A percentile compares a stretch with the other conserved stretches of the same genome.
phyloP scores from a whole-genome alignment of 2,329 filamentous ascomycete genomes.

The Botryotinia narcissicola region DNA sequence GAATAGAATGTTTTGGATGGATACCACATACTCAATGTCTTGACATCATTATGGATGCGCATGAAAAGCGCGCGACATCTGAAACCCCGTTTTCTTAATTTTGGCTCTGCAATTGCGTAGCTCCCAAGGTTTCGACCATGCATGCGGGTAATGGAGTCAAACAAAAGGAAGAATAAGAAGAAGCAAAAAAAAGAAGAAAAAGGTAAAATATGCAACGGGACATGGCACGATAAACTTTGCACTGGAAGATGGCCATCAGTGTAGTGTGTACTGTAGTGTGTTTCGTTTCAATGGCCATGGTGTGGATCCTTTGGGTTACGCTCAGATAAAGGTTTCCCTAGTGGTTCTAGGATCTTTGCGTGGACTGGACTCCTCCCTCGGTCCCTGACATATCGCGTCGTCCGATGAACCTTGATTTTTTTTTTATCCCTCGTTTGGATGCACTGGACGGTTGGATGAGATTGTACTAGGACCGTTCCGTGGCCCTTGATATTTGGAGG shows the following conservation, averaged over 20 bases:
- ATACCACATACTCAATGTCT: background rate
- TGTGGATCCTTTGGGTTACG: background rate
- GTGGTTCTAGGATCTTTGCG: background rate
- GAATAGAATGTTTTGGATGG: background rate
- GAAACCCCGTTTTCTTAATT: constrained; percentile 11
- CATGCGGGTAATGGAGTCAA: background rate
- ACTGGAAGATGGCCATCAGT: background rate
- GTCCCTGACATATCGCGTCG: background rate
- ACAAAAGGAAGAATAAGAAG: background rate
- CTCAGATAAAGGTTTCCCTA: background rate
- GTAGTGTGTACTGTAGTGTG: background rate
- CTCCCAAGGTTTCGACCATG: background rate
- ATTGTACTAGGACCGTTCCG: background rate
- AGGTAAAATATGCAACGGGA: background rate
- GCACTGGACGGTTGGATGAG: background rate
- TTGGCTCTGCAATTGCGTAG: background rate
- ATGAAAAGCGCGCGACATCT: constrained; percentile 18
- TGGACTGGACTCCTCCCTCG: background rate
- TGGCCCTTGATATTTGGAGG: background rate
- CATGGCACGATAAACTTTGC: background rate
- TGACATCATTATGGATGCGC: constrained; percentile 4
- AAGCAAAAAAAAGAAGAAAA: no score
- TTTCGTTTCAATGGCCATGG: background rate
- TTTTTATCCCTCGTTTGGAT: background rate
- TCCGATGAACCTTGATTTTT: background rate